Base-by-base conservation (phyloP, 495 filamentous ascomycete species). In the Penicillium alfredii region DNA sequence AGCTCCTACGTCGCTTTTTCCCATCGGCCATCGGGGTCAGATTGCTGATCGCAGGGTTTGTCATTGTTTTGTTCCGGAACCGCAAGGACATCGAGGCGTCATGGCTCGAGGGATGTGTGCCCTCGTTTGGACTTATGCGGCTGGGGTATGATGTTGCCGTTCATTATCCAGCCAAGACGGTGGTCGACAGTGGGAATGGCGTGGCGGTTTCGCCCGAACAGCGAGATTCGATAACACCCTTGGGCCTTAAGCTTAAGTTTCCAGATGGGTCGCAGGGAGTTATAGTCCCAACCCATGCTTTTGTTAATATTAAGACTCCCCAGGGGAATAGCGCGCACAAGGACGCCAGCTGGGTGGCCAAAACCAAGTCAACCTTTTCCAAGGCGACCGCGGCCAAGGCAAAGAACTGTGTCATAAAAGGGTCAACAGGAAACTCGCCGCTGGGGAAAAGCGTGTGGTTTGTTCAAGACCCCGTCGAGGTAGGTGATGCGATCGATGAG, bases 41-140 rank as follows among this genome's bases (percentile, higher is more conserved):
- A n/a, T 36, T 52, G 3, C 35, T 52, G n/a, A 42, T 52, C 19
- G 36, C 43, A n/a, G 45, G 45, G 4, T 53, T 47, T 30, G 37
- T 47, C n/a, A 32, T 48, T 17, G 33, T 48, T 7, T 12, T 52
- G n/a, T 52, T 47, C 25, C 38, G 23, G 8, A 38, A 37, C 34
- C 31, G 25, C 11, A 40, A 40, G 17, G 32, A 47, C 29, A 37
- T 48, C 22, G 44, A 52, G 19, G 39, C 44, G 7, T 44, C 44
- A 0, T 52, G 40, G 48, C 20, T 40, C 12, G 48, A 51, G 13
- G 48, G 48, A 0, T 44, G 32, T 30, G 44, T 45, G 7, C 38
- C 35, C 4, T 35, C 39, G 1, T 52, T 52, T 38, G 48, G 48
- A 4, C 19, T 40, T 7, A 24, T 52, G 10, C 24, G 48, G 9